Evolutionary conservation across 1,284 basidiomycete genomes (phyloP), one percentile per base, ranked within the genome.

Genomic region (Apiotrichum siamense): DNA sequence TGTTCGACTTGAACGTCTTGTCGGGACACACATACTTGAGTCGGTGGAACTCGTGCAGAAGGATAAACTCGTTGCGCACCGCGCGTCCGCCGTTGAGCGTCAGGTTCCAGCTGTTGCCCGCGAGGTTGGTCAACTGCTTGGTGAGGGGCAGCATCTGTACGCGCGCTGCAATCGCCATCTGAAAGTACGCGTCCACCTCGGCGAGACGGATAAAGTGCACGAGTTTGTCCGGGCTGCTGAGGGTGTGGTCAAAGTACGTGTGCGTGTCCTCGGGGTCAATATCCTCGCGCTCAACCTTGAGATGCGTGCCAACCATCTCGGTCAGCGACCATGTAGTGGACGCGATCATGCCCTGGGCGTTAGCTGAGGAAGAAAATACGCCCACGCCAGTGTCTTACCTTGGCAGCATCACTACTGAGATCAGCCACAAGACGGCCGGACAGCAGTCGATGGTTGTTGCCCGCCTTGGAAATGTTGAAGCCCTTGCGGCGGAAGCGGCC

Each of bases 61-160:
- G 75, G 81, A 99, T 98, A 78, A 94, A 98, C 75, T 98, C 96
- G 75, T 98, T 99, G 32, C 96, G 87, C 69, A 97, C 93, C 0
- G 96, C 93, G 57, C 96, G 89, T 61, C 94, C 94, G 60, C 91
- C 89, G 62, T 91, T 93, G 42, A 97, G 74, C 0, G 93, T 97
- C 64, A 92, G 88, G 72, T 92, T 96, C 94, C 96, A 98, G 33
- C 89, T 86, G 67, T 98, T 98, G 10, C 96, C 96, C 46, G 96
- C 93, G n/a, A 99, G 81, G 67, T 89, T 93, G 2, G 94, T 98
- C 38, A 98, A 77, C 67, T 98, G 94, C 68, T 85, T 87, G 0
- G 96, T 97, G 60, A 99, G 74, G 1, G 87, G 84, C 46, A 93
- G 69, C 49, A 90, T 83, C 71, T 97, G 93, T 3, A 97, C 90